These are phyloP conservation scores for Globisporangium rhizosaccharum DNA, from an alignment of 352 stramenopile genomes.

Conservation along the genomic window DNA sequence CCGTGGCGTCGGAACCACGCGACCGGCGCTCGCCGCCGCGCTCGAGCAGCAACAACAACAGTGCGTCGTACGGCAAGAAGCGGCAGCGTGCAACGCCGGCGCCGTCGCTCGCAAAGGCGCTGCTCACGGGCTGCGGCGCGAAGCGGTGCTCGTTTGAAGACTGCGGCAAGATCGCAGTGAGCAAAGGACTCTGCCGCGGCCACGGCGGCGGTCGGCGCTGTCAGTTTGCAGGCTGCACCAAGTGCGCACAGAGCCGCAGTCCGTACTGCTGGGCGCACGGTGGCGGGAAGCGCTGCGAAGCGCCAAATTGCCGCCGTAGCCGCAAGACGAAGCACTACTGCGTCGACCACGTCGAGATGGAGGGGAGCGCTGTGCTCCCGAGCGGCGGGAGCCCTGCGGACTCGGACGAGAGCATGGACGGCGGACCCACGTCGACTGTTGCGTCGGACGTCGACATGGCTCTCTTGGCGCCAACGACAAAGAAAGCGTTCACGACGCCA, in stretches of 20 bases:
- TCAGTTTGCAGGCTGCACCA: constrained; percentile 55
- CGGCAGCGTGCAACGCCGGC: constrained; percentile 33
- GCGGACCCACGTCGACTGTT: constrained; percentile 19
- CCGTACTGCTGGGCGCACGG: constrained; percentile 73
- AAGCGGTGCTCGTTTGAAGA: constrained; percentile 64
- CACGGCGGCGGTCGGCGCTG: constrained; percentile 66
- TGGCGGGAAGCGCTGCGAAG: constrained; percentile 67
- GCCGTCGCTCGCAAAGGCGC: constrained; percentile 30
- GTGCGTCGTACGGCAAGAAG: constrained; percentile 34
- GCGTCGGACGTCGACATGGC: constrained; percentile 21
- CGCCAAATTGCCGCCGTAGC: constrained; percentile 54
- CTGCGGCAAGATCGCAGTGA: constrained; percentile 73
- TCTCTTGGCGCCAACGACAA: constrained; percentile 1
- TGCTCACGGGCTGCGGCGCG: constrained; percentile 46
- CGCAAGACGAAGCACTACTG: constrained; percentile 77
- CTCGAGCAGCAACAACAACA: neutral
- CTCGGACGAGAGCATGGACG: constrained; percentile 48
- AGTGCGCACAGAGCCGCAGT: constrained; percentile 71
- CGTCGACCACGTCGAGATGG: constrained; percentile 71
- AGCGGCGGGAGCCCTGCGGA: constrained; percentile 18
- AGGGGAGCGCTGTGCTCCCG: constrained; percentile 29
- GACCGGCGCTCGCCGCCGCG: constrained; percentile 4
- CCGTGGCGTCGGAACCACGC: constrained; percentile 3
- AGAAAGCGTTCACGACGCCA: constrained; percentile 7
- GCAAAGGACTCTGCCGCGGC: constrained; percentile 63